Evolutionary conservation across 148 eudicot species (phyloP).

Genomic region (Rhododendron griersonianum): DNA sequence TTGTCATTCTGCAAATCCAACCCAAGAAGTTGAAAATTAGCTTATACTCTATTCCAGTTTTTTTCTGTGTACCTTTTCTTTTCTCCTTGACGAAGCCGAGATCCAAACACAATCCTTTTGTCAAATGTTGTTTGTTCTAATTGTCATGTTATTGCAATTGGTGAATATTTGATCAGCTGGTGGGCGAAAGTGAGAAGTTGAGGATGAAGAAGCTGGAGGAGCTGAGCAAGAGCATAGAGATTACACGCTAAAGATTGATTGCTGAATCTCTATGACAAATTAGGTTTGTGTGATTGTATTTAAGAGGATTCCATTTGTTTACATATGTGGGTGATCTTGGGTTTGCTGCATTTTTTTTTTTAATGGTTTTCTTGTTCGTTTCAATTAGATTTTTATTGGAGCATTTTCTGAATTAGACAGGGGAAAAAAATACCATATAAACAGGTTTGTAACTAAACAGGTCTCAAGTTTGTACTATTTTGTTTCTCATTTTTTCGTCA

Average conservation of each 20-base stretch:
- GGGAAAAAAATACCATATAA: conserved; percentile 26
- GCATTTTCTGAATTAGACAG: conserved; percentile 44
- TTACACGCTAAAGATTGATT: conserved; percentile 23
- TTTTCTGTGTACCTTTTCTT: background rate
- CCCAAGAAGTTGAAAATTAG: background rate
- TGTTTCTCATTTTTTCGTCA: background rate
- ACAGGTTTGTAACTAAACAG: conserved; percentile 57
- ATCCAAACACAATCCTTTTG: background rate
- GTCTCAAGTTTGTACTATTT: conserved; percentile 13
- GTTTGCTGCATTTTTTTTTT: conserved; percentile 38
- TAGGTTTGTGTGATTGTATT: conserved; percentile 61
- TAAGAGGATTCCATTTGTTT: conserved; percentile 17
- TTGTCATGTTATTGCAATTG: background rate
- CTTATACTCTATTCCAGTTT: background rate
- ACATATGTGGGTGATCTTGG: conserved; percentile 37
- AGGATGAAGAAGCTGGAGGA: conserved; percentile 90
- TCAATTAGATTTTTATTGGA: conserved; percentile 26
- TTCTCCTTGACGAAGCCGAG: background rate
- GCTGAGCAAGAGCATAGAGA: conserved; percentile 79
- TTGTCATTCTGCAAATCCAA: background rate
- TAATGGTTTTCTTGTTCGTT: conserved; percentile 17
- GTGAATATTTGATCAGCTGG: conserved; percentile 47
- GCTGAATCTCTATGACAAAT: conserved; percentile 26
- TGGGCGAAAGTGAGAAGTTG: conserved; percentile 72
- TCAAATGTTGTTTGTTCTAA: background rate